phyloP scores from a whole-genome alignment of 225 moss, liverwort and hornwort genomes.

The Physcomitrium patens region DNA sequence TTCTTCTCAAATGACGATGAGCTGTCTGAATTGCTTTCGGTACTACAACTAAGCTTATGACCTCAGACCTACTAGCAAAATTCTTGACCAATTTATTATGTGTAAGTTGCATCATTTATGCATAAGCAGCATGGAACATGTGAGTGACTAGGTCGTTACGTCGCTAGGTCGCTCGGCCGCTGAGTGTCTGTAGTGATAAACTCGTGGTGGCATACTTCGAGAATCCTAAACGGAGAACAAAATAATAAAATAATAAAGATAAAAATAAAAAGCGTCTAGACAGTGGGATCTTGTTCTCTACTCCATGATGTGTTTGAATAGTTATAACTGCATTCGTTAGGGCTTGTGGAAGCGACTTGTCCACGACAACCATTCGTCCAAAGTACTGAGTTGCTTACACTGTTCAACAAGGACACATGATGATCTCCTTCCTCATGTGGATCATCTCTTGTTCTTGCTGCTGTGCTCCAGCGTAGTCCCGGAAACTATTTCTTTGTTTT shows the following conservation, averaged over 20 bases:
- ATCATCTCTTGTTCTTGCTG: conserved; percentile 28
- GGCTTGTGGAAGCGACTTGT: conserved; percentile 28
- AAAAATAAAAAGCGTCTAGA: background rate
- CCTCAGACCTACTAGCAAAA: conserved; percentile 7
- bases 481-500: conserved; percentile 11
- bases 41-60: background rate
- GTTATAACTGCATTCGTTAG: background rate
- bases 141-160: background rate
- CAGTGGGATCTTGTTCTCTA: conserved; percentile 12
- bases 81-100: background rate
- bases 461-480: conserved; percentile 20
- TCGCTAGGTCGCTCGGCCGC: conserved; percentile 8
- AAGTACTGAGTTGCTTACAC: conserved; percentile 25
- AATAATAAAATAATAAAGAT: too few species aligned
- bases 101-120: conserved; percentile 11
- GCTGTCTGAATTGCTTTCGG: background rate
- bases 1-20: background rate
- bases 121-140: conserved; percentile 9
- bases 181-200: conserved; percentile 3
- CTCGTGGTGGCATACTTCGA: conserved; percentile 12
- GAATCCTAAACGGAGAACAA: background rate
- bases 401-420: conserved; percentile 26
- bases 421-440: conserved; percentile 28
- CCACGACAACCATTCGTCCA: conserved; percentile 23
- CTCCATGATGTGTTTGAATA: conserved; percentile 19